Conservation (phyloP, 2,329 filamentous ascomycete genomes). For the Colletotrichum musicola region DNA sequence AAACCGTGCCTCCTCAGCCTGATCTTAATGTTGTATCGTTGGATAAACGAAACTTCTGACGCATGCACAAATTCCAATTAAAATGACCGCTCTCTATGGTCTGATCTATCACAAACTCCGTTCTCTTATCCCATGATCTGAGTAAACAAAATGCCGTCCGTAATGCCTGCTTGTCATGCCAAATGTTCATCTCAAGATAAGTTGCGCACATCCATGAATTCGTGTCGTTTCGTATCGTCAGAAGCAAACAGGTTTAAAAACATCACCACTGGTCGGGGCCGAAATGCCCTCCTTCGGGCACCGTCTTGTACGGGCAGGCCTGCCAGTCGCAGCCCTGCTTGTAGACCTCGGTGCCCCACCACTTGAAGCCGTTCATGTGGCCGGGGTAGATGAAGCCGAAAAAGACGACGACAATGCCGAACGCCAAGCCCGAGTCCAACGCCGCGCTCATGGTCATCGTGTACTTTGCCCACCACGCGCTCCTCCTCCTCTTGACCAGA, state of each 20-base stretch:
- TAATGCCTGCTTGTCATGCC: background rate
- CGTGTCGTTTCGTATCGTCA: conserved; percentile 26
- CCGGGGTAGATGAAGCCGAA: conserved; percentile 89
- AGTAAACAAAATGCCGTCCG: background rate
- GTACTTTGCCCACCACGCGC: conserved; percentile 90
- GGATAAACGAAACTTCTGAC: no score
- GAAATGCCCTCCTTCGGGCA: conserved; percentile 75
- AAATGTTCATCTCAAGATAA: background rate
- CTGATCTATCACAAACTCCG: conserved; percentile 1
- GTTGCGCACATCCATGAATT: conserved; percentile 1
- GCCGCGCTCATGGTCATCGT: conserved; percentile 90
- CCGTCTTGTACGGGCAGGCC: conserved; percentile 77
- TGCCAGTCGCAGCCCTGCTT: conserved; percentile 89
- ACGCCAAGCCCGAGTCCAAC: conserved; percentile 84
- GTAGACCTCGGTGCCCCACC: conserved; percentile 92
- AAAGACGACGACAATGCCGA: conserved; percentile 86
- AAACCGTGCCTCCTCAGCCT: no score
- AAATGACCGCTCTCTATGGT: no score
- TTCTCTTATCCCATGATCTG: background rate
- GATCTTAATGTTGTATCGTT: no score
- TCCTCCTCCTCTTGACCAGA: conserved; percentile 75
- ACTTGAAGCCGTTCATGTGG: conserved; percentile 77
- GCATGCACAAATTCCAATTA: no score
- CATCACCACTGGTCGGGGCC: conserved; percentile 72
- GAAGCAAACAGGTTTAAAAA: no score